Conservation (phyloP, 148 eudicot species). For the Rhododendron kiyosumense region DNA sequence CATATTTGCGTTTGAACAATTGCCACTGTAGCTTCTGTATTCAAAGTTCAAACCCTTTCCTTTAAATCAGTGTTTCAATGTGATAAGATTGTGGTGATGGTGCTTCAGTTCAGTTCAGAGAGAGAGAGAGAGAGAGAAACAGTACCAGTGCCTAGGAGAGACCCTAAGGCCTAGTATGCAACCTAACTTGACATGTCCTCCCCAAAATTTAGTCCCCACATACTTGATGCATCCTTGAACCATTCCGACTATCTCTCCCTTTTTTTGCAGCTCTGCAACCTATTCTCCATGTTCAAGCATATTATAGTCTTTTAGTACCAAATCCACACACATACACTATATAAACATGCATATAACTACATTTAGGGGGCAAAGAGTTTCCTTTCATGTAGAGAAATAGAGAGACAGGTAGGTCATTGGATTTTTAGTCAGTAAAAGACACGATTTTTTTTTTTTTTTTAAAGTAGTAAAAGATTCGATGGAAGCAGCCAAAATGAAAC, state of each 20-base stretch:
- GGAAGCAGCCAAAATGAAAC: background rate
- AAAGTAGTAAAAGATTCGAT: too few species aligned
- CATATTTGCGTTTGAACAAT: background rate
- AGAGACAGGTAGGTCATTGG: background rate
- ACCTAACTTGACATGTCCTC: too few species aligned
- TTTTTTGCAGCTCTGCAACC: slow-evolving; percentile 10
- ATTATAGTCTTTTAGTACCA: background rate
- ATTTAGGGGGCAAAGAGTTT: too few species aligned
- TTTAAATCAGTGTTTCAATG: background rate
- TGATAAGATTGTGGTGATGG: too few species aligned
- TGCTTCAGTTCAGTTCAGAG: too few species aligned
- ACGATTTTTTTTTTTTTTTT: too few species aligned
- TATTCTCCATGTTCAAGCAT: slow-evolving; percentile 1
- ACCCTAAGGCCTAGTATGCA: too few species aligned
- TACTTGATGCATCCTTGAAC: slow-evolving; percentile 12
- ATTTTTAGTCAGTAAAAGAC: background rate
- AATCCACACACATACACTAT: too few species aligned
- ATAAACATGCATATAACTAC: too few species aligned
- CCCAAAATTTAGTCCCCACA: slow-evolving; percentile 9
- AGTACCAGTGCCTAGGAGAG: too few species aligned
- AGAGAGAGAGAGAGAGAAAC: too few species aligned
- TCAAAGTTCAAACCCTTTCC: background rate
- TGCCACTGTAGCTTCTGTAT: background rate
- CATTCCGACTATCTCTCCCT: slow-evolving; percentile 9
- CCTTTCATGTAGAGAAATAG: background rate